Percentiles rank a stretch among this genome's conserved stretches.
phyloP scores from a whole-genome alignment of 805 yeast species.

The Ogataea corticis region DNA sequence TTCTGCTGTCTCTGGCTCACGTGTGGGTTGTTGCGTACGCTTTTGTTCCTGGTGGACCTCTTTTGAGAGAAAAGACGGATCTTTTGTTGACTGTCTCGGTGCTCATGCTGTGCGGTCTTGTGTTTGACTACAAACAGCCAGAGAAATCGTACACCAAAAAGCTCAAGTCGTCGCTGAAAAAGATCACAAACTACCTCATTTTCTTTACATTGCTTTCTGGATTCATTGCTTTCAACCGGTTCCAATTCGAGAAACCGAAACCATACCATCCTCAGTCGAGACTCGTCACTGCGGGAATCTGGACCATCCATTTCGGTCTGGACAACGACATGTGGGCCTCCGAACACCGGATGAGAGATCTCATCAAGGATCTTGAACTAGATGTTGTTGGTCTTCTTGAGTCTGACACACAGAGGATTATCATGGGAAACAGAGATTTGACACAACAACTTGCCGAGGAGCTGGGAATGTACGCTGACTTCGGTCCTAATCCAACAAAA shows the following conservation, averaged over 20 bases:
- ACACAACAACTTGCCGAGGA: constrained; percentile 92
- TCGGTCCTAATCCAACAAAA: constrained; percentile 96
- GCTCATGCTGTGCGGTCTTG: constrained; percentile 49
- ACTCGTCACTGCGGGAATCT: constrained; percentile 89
- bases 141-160: constrained; percentile 9
- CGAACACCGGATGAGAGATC: constrained; percentile 83
- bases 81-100: constrained; percentile 62
- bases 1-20: constrained; percentile 69
- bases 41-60: constrained; percentile 92
- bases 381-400: constrained; percentile 92
- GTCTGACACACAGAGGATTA: constrained; percentile 88
- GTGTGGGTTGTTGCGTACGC: constrained; percentile 99
- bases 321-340: constrained; percentile 99
- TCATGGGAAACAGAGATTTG: constrained; percentile 93
- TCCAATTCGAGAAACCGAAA: constrained; percentile 59
- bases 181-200: constrained; percentile 26
- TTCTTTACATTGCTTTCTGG: constrained; percentile 47
- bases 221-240: constrained; percentile 54
- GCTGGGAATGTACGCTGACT: constrained; percentile 91
- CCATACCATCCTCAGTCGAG: constrained; percentile 72
- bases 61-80: constrained; percentile 87
- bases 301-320: constrained; percentile 97
- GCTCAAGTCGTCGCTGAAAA: constrained; percentile 13
- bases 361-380: constrained; percentile 80
- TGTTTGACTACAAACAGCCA: constrained; percentile 37